Evolutionary conservation across 208 protist species (phyloP), one percentile per base, ranked within the genome.

Genomic region (Crithidia thermophila): DNA sequence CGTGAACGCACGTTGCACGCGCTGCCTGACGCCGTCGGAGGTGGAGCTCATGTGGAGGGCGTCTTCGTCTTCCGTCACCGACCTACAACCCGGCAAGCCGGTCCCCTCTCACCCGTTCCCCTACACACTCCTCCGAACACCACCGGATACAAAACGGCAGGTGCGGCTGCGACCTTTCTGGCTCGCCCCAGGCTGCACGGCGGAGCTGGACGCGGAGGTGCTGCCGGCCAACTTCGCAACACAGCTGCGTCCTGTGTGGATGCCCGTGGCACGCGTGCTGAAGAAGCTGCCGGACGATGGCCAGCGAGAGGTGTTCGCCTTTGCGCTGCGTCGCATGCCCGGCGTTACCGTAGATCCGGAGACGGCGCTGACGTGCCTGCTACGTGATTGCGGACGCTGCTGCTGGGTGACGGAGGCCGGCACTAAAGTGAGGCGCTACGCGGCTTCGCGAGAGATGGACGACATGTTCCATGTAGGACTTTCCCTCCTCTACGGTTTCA

Each of bases 141-240:
- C 61, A 14, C 37, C 27, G 0, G 61, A 49, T 1, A 52, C 39
- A n/a, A 13, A 6, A 0, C 46, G 34, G 30, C 27, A 30, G 23
- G 69, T 90, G 30, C 86, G 89, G 10, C 69, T 93, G 50, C 84
- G 89, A 3, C 89, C 89, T 4, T 91, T 85, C 42, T 91, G 80
- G 80, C 66, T 95, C 20, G 67, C 89, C 11, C 89, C 89, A 7
- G 72, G 77, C 40, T 81, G 75, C 50, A 71, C 71, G 21, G 83
- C 72, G 18, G 81, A 93, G 27, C 36, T 81, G 20, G 61, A 59
- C 14, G 21, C 36, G 10, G 47, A 45, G 1, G 58, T 59, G 36
- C 72, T 90, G 13, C 61, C 74, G 9, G 49, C 63, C 0, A 57
- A 60, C 2, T 25, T 91, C 34, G 61, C 63, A 11, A n/a, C 33